Evolutionary conservation across 1,284 basidiomycete genomes (phyloP).

Genomic region (Melampsora larici-populina): DNA sequence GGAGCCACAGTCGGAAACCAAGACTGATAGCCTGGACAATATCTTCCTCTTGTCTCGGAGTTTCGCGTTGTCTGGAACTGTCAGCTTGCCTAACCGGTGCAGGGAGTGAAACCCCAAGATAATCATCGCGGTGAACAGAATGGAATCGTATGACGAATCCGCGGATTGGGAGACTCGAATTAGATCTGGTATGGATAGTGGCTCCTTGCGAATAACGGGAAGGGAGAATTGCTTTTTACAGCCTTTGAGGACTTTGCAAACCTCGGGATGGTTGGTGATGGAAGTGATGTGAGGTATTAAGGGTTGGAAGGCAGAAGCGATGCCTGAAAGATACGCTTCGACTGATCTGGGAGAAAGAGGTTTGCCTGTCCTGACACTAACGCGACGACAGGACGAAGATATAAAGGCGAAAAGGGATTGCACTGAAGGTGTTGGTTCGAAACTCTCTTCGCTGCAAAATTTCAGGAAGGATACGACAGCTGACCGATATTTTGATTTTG

Average conservation of each 20-base stretch:
- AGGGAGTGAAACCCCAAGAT: neutral
- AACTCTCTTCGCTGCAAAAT: too few species aligned
- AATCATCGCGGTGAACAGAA: neutral
- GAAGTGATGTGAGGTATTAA: neutral
- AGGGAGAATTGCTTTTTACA: neutral
- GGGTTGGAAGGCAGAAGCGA: neutral
- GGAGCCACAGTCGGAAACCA: neutral
- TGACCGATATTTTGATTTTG: too few species aligned
- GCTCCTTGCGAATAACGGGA: neutral
- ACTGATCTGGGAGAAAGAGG: too few species aligned
- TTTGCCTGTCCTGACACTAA: too few species aligned
- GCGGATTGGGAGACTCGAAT: neutral
- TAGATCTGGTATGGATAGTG: neutral
- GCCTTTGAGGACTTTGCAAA: neutral
- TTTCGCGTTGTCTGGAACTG: neutral
- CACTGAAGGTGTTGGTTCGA: too few species aligned
- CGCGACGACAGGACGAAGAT: too few species aligned
- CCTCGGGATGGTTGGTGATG: neutral
- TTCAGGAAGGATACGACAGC: too few species aligned
- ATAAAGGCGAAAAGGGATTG: too few species aligned
- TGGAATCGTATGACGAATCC: neutral
- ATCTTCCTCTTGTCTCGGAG: neutral
- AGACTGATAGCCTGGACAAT: neutral
- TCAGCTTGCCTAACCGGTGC: neutral
- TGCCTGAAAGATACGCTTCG: neutral